These are phyloP conservation scores for Ogataea parapolymorpha DNA, from an alignment of 805 yeast genomes.

Conservation along the genomic window DNA sequence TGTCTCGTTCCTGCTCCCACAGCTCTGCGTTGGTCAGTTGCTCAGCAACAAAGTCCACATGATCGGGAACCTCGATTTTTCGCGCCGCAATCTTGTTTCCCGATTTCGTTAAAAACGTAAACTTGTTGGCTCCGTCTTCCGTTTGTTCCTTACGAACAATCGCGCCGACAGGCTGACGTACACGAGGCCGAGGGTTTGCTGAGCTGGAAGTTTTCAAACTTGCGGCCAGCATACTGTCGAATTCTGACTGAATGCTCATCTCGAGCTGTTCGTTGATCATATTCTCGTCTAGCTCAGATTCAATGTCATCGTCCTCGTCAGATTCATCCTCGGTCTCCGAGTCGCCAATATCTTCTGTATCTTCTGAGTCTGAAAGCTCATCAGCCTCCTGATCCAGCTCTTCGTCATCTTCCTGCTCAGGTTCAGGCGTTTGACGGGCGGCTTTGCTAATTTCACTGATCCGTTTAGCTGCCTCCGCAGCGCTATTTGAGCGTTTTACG, in stretches of 20 bases:
- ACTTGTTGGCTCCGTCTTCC: conserved; percentile 20
- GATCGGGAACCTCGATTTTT: conserved; percentile 48
- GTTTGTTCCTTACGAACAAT: neutral
- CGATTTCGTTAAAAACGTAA: conserved; percentile 53
- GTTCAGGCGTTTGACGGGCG: neutral
- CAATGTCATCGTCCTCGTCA: conserved; percentile 29
- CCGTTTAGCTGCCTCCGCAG: conserved; percentile 2
- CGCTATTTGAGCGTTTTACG: conserved; percentile 28
- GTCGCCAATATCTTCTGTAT: conserved; percentile 17
- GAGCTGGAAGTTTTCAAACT: conserved; percentile 31
- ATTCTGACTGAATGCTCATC: conserved; percentile 49
- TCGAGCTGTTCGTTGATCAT: conserved; percentile 29
- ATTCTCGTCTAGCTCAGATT: conserved; percentile 21
- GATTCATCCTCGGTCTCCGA: conserved; percentile 30
- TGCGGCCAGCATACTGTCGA: conserved; percentile 49
- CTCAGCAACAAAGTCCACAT: conserved; percentile 51
- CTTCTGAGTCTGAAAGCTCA: conserved; percentile 6
- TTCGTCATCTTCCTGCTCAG: neutral
- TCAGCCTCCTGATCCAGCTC: conserved; percentile 12
- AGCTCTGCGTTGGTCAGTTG: conserved; percentile 49
- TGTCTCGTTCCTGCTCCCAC: conserved; percentile 50
- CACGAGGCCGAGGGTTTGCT: neutral
- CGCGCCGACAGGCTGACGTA: neutral
- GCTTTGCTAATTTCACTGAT: neutral
- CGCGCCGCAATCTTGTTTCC: conserved; percentile 47